Evolutionary conservation across 75 land plant species (phyloP).

Genomic region (Pinus taeda): DNA sequence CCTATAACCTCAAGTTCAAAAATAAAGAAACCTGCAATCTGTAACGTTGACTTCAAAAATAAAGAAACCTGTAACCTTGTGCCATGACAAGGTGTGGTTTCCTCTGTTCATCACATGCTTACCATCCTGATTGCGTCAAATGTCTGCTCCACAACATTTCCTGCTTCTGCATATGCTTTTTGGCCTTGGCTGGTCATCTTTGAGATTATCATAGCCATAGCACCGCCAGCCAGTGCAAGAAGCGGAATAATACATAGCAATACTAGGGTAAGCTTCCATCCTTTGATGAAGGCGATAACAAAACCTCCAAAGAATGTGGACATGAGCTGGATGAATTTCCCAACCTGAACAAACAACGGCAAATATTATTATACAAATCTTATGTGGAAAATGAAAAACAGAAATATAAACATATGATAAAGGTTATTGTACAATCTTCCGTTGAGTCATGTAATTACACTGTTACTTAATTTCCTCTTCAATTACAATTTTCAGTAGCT

Average conservation of each 20-base stretch:
- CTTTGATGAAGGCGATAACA: conserved; percentile 12
- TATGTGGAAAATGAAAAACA: too few relatives aligned
- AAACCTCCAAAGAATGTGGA: conserved; percentile 44
- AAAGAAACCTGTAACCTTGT: too few relatives aligned
- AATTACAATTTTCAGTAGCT: too few relatives aligned
- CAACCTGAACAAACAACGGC: conserved; percentile 44
- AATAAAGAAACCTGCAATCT: too few relatives aligned
- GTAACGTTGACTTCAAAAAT: too few relatives aligned
- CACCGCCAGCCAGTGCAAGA: conserved; percentile 10
- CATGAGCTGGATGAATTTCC: conserved; percentile 58
- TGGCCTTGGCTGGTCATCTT: conserved; percentile 26
- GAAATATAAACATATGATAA: too few relatives aligned
- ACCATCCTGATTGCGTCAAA: conserved; percentile 38
- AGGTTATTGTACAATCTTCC: too few relatives aligned
- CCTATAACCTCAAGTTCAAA: too few relatives aligned
- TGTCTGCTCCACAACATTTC: conserved; percentile 41
- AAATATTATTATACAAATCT: too few relatives aligned
- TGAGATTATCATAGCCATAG: conserved; percentile 30
- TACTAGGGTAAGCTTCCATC: conserved; percentile 23
- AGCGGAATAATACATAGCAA: conserved; percentile 12
- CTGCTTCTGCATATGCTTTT: conserved; percentile 37
- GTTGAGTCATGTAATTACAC: too few relatives aligned
- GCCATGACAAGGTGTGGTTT: not conserved
- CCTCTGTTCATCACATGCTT: conserved; percentile 6
- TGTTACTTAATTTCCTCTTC: too few relatives aligned